These are phyloP conservation scores for Trichoderma asperellum DNA, from an alignment of 2,329 filamentous ascomycete genomes.

Conservation along the genomic window DNA sequence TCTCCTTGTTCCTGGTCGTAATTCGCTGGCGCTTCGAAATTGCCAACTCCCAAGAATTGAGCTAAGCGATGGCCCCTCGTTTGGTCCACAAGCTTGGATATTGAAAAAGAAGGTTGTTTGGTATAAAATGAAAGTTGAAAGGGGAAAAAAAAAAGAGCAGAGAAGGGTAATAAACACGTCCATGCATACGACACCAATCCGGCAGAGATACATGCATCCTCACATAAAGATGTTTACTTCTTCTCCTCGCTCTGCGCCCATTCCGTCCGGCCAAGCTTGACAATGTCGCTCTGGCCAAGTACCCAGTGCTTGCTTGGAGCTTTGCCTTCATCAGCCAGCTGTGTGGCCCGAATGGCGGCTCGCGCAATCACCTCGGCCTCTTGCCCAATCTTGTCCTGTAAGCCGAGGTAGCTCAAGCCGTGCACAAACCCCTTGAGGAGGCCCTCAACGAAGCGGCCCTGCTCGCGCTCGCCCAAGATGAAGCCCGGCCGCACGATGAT, in stretches of 20 bases:
- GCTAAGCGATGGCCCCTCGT: background rate
- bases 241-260: slow-evolving; percentile 43
- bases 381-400: slow-evolving; percentile 72
- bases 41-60: background rate
- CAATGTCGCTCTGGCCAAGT: slow-evolving; percentile 63
- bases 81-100: background rate
- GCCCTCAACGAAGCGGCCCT: slow-evolving; percentile 62
- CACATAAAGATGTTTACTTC: background rate
- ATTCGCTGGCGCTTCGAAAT: background rate
- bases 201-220: background rate
- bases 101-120: background rate
- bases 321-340: slow-evolving; percentile 62
- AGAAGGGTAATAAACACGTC: background rate
- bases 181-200: background rate
- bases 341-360: slow-evolving; percentile 65
- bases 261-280: slow-evolving; percentile 67
- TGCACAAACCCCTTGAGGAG: slow-evolving; percentile 59
- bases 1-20: background rate
- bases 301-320: slow-evolving; percentile 65
- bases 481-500: slow-evolving; percentile 76
- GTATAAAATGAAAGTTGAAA: background rate
- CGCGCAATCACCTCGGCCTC: slow-evolving; percentile 73
- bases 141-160: background rate
- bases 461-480: slow-evolving; percentile 72
- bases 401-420: slow-evolving; percentile 57